Evolutionary conservation across 1,284 basidiomycete genomes (phyloP), one percentile per base, ranked within the genome.

Genomic region (Leucoagaricus sp.): DNA sequence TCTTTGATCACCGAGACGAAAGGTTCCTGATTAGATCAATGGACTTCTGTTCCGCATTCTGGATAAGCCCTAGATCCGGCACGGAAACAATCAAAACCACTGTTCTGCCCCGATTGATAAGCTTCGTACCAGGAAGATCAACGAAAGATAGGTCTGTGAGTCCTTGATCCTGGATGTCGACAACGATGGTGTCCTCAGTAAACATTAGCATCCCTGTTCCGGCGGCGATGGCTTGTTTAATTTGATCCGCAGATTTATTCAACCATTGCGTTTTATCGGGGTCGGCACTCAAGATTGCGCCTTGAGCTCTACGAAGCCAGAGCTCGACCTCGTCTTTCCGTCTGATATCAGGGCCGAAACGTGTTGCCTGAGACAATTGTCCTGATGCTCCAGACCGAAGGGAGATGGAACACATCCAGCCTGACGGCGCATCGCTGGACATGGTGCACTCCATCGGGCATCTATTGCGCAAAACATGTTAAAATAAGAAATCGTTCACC

Each of bases 391-490:
- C 72, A 38, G 72, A 70, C 6, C 77, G 75, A 8, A 86, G 69
- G 29, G 71, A 73, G 33, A 87, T 75, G 3, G 45, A 68, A 70
- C 85, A 87, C 0, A 73, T 73, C 84, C 85, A 87, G 0, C n/a
- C n/a, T n/a, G 70, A 54, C 0, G 61, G 62, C 1, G 69, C 64
- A 2, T 64, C 65, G 47, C 71, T 75, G 0, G 77, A 75, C 72
- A 85, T 76, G 0, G 73, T 73, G 53, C 81, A 83, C 54, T 84
- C 79, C 75, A 80, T 82, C 0, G 84, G 83, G 56, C 83, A 85
- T 47, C 83, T 85, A 52, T 53, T 54, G 65, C 19, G 6, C 12
- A 28, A 23, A 8, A 36, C 9, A n/a, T 15, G 17, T 5, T 19
- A 10, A 46, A 44, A 3, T 25, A 23, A 48, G 8, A 40, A 10